Percentiles rank a stretch among this genome's conserved stretches.
phyloP scores from a whole-genome alignment of 2,329 filamentous ascomycete genomes.

The Fusarium cicatricum region DNA sequence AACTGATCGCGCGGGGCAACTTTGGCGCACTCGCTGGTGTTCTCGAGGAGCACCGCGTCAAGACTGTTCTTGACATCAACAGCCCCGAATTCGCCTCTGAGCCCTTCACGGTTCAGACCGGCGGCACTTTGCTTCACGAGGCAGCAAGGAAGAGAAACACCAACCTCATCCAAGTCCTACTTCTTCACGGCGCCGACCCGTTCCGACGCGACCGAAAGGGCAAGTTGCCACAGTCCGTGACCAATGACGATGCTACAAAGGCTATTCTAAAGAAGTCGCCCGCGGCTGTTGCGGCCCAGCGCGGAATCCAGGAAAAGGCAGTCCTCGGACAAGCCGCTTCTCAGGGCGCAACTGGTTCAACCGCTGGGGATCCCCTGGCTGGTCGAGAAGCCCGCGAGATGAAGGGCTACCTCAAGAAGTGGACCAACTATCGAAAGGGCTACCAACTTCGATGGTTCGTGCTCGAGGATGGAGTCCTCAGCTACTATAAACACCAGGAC shows the following conservation, averaged over 20 bases:
- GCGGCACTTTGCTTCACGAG: conserved; percentile 94
- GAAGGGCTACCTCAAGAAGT: conserved; percentile 99
- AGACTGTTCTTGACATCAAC: conserved; percentile 91
- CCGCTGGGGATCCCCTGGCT: conserved; percentile 68
- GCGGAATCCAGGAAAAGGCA: conserved; percentile 96
- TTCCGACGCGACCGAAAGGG: conserved; percentile 95
- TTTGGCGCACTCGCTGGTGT: conserved; percentile 82
- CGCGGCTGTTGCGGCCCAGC: conserved; percentile 90
- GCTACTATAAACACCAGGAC: conserved; percentile 99
- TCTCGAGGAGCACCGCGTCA: conserved; percentile 84
- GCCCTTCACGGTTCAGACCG: conserved; percentile 75
- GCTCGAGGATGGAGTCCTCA: conserved; percentile 93
- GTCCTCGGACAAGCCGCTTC: conserved; percentile 80
- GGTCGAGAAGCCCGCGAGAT: conserved; percentile 93
- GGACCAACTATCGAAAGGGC: conserved; percentile 98
- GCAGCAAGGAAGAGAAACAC: conserved; percentile 88
- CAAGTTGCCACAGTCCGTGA: conserved; percentile 94
- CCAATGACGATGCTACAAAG: conserved; percentile 89
- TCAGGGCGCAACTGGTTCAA: conserved; percentile 61
- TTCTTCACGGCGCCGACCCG: conserved; percentile 94
- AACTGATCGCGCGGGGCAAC: conserved; percentile 74
- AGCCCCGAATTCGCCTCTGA: conserved; percentile 89
- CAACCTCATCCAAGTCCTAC: conserved; percentile 85
- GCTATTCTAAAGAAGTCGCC: conserved; percentile 93
- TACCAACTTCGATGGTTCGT: conserved; percentile 99